A percentile compares a stretch with the other conserved stretches of the same genome.
These are phyloP conservation scores for Hymenoscyphus linearis DNA, from an alignment of 2,329 filamentous ascomycete genomes.

Conservation along the genomic window DNA sequence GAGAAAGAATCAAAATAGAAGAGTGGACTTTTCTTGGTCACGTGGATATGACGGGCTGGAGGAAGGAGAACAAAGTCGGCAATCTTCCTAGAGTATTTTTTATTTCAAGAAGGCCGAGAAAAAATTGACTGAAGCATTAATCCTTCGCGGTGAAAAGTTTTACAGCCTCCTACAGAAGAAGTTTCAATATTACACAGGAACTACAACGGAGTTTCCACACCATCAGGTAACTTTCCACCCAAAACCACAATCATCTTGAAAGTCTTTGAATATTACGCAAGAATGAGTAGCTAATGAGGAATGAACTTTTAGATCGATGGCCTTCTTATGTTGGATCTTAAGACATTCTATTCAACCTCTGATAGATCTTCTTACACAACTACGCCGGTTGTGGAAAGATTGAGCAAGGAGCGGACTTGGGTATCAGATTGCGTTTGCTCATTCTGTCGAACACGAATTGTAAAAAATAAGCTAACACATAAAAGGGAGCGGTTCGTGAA, in stretches of 20 bases:
- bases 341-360: conserved; percentile 3
- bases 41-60: too few relatives aligned
- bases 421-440: not conserved
- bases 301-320: conserved; percentile 3
- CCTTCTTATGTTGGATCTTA: conserved; percentile 9
- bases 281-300: not conserved
- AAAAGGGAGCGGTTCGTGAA: not conserved
- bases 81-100: not conserved
- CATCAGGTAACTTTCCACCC: not conserved
- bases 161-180: conserved; percentile 4
- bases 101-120: not conserved
- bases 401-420: not conserved
- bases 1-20: not conserved
- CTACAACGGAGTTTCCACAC: conserved; percentile 1
- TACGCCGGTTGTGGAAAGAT: not conserved
- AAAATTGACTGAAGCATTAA: not conserved
- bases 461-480: not conserved
- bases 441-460: not conserved
- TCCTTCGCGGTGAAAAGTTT: conserved; percentile 4
- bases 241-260: not conserved
- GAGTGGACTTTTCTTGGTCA: not conserved
- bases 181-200: conserved; percentile 11
- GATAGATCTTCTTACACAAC: not conserved
- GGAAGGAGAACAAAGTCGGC: not conserved
- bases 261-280: not conserved